Evolutionary conservation across 2,329 filamentous ascomycete genomes (phyloP).

Genomic region (Aureobasidium zeae): DNA sequence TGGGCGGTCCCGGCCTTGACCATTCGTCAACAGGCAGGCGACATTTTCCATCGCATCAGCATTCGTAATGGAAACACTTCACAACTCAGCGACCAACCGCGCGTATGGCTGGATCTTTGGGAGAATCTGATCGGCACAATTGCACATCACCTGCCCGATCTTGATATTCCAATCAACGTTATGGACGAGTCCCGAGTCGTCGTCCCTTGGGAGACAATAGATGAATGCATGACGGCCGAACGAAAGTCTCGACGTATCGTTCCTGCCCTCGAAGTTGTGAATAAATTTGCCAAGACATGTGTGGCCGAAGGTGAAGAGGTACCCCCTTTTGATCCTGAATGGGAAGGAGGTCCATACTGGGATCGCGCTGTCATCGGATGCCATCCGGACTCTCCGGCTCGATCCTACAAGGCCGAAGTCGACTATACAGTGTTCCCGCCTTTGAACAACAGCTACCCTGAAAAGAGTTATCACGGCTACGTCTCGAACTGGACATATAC

Average conservation of each 20-base stretch:
- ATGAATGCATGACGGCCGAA: constrained; percentile 31
- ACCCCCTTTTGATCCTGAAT: constrained; percentile 26
- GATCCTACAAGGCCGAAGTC: constrained; percentile 26
- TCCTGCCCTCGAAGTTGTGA: constrained; percentile 25
- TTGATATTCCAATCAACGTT: constrained; percentile 40
- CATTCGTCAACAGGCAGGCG: constrained; percentile 34
- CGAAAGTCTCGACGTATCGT: constrained; percentile 24
- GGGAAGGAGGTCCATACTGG: constrained; percentile 34
- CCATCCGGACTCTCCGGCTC: constrained; percentile 30
- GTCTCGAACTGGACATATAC: constrained; percentile 40
- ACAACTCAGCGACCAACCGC: constrained; percentile 6
- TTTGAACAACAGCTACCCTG: constrained; percentile 24
- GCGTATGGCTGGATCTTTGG: constrained; percentile 36
- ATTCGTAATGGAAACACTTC: constrained; percentile 33
- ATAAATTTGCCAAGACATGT: constrained; percentile 21
- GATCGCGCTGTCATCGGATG: constrained; percentile 35
- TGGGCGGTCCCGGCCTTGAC: constrained; percentile 38
- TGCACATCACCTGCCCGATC: constrained; percentile 33
- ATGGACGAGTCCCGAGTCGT: constrained; percentile 43
- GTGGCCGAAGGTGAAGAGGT: constrained; percentile 24
- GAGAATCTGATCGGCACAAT: constrained; percentile 32
- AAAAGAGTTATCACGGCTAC: constrained; percentile 35
- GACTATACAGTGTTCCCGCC: constrained; percentile 33
- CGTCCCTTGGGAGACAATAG: constrained; percentile 39
- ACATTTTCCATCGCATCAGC: constrained; percentile 31